phyloP scores from a whole-genome alignment of 148 eudicot species.

The Polygonum maritimum region DNA sequence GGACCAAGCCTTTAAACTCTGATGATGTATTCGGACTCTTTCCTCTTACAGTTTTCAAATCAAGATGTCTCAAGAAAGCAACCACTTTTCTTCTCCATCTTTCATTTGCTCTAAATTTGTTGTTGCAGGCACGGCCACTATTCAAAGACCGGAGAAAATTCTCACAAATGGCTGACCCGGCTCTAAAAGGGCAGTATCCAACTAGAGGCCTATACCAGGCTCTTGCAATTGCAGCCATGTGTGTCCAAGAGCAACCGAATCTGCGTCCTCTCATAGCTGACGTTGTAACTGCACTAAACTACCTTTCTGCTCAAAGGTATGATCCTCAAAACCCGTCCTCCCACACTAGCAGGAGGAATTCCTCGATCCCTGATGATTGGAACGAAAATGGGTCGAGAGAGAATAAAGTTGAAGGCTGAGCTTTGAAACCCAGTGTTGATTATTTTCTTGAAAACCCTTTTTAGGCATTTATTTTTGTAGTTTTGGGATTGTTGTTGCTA shows the following conservation, averaged over 20 bases:
- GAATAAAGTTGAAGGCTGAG: background rate
- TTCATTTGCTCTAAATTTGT: background rate
- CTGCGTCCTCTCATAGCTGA: constrained; percentile 62
- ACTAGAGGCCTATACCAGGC: constrained; percentile 65
- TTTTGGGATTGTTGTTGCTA: background rate
- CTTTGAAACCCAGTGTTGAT: background rate
- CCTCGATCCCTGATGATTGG: constrained; percentile 4
- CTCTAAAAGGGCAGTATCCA: constrained; percentile 50
- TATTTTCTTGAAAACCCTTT: background rate
- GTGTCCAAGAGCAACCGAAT: constrained; percentile 58
- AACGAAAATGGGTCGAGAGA: background rate
- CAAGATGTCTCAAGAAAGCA: background rate
- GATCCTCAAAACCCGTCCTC: constrained; percentile 24
- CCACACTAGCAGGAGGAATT: background rate
- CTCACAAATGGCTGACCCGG: constrained; percentile 60
- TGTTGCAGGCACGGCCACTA: constrained; percentile 53
- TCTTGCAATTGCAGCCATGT: constrained; percentile 74
- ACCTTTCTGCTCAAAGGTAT: constrained; percentile 46
- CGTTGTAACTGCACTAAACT: constrained; percentile 60
- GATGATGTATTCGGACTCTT: background rate
- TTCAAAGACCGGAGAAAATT: constrained; percentile 63
- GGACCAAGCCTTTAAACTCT: background rate
- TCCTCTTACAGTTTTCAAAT: background rate
- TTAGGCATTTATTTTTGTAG: background rate
- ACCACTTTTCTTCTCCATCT: background rate